These are phyloP conservation scores for Ganoderma resinaceum DNA, from an alignment of 1,284 basidiomycete species.

Conservation along the genomic window DNA sequence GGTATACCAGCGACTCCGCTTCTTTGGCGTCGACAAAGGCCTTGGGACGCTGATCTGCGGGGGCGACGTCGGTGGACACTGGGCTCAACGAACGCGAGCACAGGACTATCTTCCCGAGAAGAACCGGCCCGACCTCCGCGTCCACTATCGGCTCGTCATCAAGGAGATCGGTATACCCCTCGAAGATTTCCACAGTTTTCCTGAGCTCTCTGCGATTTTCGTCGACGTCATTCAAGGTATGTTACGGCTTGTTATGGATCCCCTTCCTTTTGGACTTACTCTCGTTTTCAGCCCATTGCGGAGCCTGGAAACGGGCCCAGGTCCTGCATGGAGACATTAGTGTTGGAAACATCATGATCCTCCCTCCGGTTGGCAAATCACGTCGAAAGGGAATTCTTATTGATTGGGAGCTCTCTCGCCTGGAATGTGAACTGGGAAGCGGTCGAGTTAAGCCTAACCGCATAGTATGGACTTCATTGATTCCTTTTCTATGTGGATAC, in stretches of 20 bases:
- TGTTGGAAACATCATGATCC: conserved; percentile 21
- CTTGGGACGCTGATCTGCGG: conserved; percentile 15
- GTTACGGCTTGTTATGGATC: background rate
- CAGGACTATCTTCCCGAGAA: conserved; percentile 4
- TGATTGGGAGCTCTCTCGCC: conserved; percentile 20
- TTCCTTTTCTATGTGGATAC: too few species aligned
- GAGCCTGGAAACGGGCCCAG: background rate
- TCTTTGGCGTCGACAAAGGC: conserved; percentile 5
- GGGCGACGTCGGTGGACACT: conserved; percentile 18
- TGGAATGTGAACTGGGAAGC: background rate
- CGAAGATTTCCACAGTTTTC: conserved; percentile 4
- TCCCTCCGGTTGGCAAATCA: too few species aligned
- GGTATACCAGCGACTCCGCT: conserved; percentile 13
- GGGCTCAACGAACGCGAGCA: conserved; percentile 4
- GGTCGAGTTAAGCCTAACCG: conserved; percentile 2
- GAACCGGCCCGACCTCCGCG: conserved; percentile 2
- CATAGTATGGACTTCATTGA: background rate
- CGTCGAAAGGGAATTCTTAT: conserved; percentile 3
- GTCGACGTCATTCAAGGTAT: background rate
- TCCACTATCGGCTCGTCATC: conserved; percentile 14
- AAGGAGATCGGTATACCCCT: conserved; percentile 10
- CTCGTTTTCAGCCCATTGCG: conserved; percentile 8
- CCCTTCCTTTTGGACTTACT: too few species aligned
- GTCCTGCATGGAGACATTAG: conserved; percentile 22
- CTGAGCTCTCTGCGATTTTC: background rate